Evolutionary conservation across 805 yeast genomes (phyloP).

Genomic region (Saccharomycopsis babjevae): DNA sequence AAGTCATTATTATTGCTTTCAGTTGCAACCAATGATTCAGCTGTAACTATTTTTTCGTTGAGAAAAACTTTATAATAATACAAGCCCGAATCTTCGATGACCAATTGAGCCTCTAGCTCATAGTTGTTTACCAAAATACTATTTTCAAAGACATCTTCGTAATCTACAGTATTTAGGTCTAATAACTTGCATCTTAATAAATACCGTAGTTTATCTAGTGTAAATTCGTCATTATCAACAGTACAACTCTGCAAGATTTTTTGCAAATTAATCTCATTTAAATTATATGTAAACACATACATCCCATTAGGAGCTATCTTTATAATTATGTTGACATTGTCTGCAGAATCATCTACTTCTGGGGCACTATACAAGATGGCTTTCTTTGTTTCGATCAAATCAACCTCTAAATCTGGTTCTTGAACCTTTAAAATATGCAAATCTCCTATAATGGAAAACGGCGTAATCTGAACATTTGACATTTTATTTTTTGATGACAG

Average conservation of each 20-base stretch:
- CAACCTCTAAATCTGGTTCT: constrained; percentile 7
- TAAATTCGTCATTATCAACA: not conserved
- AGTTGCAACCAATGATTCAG: not conserved
- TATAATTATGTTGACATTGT: constrained; percentile 3
- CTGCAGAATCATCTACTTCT: not conserved
- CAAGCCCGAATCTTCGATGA: not conserved
- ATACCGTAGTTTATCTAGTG: not conserved
- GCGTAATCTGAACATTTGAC: constrained; percentile 1
- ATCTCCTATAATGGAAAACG: constrained; percentile 4
- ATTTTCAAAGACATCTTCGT: not conserved
- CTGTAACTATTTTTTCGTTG: not conserved
- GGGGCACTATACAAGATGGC: constrained; percentile 2
- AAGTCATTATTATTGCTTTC: not conserved
- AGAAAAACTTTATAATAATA: constrained; percentile 1
- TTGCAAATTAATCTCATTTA: not conserved
- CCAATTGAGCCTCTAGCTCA: constrained; percentile 1
- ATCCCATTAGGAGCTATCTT: constrained; percentile 2
- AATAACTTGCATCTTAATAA: constrained; percentile 1
- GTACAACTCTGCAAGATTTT: not conserved
- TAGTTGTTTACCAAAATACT: not conserved
- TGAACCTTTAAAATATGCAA: not conserved
- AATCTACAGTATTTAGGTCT: not conserved
- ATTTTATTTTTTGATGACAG: not conserved
- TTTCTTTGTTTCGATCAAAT: not conserved
- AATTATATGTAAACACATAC: constrained; percentile 1